Base-by-base conservation (phyloP, 23 red algal species). In the Rhodosorus marinus region DNA sequence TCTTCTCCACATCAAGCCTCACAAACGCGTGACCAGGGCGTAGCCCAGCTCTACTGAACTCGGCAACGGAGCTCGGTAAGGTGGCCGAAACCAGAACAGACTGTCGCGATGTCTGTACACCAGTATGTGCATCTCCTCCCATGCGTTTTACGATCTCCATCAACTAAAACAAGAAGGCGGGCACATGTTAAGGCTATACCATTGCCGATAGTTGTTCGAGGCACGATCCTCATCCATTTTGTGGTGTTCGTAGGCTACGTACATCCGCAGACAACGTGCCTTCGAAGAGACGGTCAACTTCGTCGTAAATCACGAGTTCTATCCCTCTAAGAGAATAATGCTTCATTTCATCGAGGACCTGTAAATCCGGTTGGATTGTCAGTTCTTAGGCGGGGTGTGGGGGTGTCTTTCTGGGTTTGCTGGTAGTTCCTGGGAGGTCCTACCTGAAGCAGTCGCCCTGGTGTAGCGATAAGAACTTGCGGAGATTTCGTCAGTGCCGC, bases 241-340 rank as follows among this genome's bases (percentile, higher is more conserved):
- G n/a, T n/a, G n/a, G n/a, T n/a, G n/a, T n/a, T n/a, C n/a, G n/a
- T n/a, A n/a, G n/a, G n/a, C n/a, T n/a, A n/a, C n/a, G n/a, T n/a
- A n/a, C 77, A 40, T 98, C 78, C 11, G 64, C 45, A n/a, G 61
- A 62, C 9, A 98, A 48, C 29, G 73, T 71, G 3, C 79, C 79
- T 49, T 98, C 90, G 41, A 82, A 98, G 0, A 98, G 67, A 45
- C 90, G 76, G 70, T 98, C 90, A 8, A 74, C 90, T 50, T 98
- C 90, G 33, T 98, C 90, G 54, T 86, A 66, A 1, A 98, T 69
- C 6, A 79, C 24, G 17, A 81, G 50, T 26, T 80, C 78, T 15
- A 77, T 29, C 2, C 46, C 51, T 3, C 64, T 51, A 8, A 98
- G 41, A 20, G 72, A 64, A 29, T 82, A 67, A 14, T 65, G 56